Evolutionary conservation across 495 filamentous ascomycete genomes (phyloP).

Genomic region (Lindgomyces ingoldianus): DNA sequence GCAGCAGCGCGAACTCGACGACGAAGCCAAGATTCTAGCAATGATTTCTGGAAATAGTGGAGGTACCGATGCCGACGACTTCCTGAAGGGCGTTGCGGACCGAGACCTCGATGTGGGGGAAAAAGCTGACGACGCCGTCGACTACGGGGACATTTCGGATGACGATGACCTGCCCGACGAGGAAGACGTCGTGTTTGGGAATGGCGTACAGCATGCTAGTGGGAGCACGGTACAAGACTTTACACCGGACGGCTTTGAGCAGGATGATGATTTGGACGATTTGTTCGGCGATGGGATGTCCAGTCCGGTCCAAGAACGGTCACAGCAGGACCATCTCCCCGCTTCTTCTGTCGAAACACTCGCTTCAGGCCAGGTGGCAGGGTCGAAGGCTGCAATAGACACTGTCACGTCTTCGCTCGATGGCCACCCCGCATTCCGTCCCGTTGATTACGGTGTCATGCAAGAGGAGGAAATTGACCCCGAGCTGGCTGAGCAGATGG

Average conservation of each 20-base stretch:
- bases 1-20: not conserved
- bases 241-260: slow-evolving; percentile 7
- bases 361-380: not conserved
- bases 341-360: slow-evolving; percentile 8
- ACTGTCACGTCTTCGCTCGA: not conserved
- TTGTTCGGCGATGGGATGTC: slow-evolving; percentile 50
- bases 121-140: slow-evolving; percentile 77
- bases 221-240: slow-evolving; percentile 41
- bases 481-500: slow-evolving; percentile 33
- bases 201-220: slow-evolving; percentile 23
- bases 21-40: slow-evolving; percentile 25
- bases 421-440: slow-evolving; percentile 37
- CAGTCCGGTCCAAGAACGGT: slow-evolving; percentile 46
- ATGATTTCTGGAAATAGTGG: slow-evolving; percentile 8
- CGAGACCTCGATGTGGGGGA: slow-evolving; percentile 59
- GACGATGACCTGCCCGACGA: slow-evolving; percentile 73
- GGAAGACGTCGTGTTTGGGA: slow-evolving; percentile 49
- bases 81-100: slow-evolving; percentile 18
- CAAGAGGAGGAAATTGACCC: slow-evolving; percentile 41
- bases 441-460: slow-evolving; percentile 41
- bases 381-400: not conserved
- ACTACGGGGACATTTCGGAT: slow-evolving; percentile 79
- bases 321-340: slow-evolving; percentile 16
- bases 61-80: slow-evolving; percentile 15
- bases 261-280: slow-evolving; percentile 36